Conservation (phyloP, 345 rosid species). For the Brassica carinata region DNA sequence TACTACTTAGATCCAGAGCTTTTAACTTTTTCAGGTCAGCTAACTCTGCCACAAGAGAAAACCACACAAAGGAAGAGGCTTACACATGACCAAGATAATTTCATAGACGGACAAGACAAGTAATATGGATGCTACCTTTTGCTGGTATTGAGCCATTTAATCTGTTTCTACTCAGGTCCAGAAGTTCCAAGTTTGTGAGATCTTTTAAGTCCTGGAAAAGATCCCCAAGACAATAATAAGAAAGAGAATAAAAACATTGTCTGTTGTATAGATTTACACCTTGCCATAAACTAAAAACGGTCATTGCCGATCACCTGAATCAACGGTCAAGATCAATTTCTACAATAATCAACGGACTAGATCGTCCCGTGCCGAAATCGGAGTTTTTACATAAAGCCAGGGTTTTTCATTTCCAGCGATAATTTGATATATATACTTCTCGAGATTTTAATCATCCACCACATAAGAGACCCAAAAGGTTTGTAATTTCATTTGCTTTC, state of each 20-base stretch:
- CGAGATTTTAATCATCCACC: conserved; percentile 14
- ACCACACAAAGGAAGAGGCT: neutral
- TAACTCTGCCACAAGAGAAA: neutral
- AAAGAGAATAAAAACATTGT: neutral
- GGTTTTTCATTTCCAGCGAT: conserved; percentile 8
- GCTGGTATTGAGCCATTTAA: neutral
- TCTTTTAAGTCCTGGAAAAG: neutral
- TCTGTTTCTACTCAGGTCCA: neutral
- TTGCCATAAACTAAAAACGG: neutral
- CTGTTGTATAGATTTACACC: neutral
- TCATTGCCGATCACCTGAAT: conserved; percentile 12
- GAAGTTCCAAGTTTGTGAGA: neutral
- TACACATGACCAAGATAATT: neutral
- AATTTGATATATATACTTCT: too few relatives aligned
- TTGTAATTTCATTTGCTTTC: neutral
- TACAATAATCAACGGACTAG: conserved; percentile 6
- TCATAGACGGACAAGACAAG: neutral
- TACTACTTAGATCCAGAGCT: neutral
- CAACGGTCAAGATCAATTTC: conserved; percentile 23
- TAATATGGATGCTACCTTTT: neutral
- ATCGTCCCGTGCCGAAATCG: conserved; percentile 15
- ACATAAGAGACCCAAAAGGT: neutral
- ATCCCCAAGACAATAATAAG: neutral
- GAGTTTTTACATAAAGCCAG: neutral
- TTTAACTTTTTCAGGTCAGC: neutral